These are phyloP conservation scores for Xylariaceae sp. DNA, from an alignment of 2,329 filamentous ascomycete genomes.

Conservation along the genomic window DNA sequence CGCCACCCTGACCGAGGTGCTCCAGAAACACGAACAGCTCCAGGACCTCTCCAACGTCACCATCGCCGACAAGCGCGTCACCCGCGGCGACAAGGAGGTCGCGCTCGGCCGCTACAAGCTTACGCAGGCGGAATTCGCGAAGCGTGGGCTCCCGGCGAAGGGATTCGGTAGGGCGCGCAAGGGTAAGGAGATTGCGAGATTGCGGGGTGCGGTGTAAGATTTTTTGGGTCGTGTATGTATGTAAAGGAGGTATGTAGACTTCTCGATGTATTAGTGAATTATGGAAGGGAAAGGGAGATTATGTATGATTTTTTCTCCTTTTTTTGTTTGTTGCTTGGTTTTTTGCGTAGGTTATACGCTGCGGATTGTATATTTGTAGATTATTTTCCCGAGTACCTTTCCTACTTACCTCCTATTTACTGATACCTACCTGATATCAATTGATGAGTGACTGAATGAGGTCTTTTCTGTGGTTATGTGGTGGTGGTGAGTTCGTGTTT, in stretches of 20 bases:
- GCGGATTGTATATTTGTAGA: too few species aligned
- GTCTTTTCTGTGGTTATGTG: too few species aligned
- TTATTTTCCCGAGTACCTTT: too few species aligned
- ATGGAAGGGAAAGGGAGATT: not conserved
- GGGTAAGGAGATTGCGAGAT: slow-evolving; percentile 41
- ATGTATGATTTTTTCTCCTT: not conserved
- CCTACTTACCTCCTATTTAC: too few species aligned
- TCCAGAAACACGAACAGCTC: slow-evolving; percentile 38
- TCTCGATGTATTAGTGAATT: not conserved
- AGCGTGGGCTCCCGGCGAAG: slow-evolving; percentile 54
- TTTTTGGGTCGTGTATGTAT: not conserved
- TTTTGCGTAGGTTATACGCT: too few species aligned
- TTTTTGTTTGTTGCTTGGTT: not conserved
- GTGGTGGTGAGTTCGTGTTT: too few species aligned
- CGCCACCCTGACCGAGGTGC: slow-evolving; percentile 57
- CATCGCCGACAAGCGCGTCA: slow-evolving; percentile 59
- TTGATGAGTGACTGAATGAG: too few species aligned
- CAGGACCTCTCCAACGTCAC: slow-evolving; percentile 61
- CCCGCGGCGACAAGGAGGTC: slow-evolving; percentile 65
- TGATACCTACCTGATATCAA: too few species aligned
- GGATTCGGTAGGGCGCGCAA: slow-evolving; percentile 39
- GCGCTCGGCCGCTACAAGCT: slow-evolving; percentile 73
- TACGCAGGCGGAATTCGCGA: slow-evolving; percentile 63
- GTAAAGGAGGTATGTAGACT: not conserved
- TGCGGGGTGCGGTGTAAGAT: slow-evolving; percentile 36